Conservation (phyloP, 2,329 filamentous ascomycete genomes). For the Pseudogymnoascus sp. region DNA sequence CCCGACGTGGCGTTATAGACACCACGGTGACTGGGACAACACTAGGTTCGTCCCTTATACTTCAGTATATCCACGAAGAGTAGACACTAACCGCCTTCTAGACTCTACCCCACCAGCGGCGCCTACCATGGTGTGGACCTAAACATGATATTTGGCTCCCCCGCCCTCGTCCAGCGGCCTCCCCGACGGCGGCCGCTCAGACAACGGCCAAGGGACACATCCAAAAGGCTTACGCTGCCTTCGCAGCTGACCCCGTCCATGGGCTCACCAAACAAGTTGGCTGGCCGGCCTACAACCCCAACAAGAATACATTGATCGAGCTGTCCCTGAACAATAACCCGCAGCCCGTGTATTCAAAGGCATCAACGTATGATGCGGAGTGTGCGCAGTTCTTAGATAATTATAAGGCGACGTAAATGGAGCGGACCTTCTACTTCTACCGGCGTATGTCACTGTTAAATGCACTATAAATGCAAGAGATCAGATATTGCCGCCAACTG, state of each 20-base stretch:
- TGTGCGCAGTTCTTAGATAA: not conserved
- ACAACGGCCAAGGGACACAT: conserved; percentile 19
- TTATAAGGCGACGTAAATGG: not conserved
- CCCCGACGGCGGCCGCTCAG: conserved; percentile 12
- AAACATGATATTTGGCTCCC: conserved; percentile 25
- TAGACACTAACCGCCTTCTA: conserved; percentile 11
- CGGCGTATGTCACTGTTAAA: not conserved
- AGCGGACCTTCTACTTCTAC: not conserved
- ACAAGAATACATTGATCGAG: not conserved
- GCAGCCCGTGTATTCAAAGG: not conserved
- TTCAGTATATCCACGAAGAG: not conserved
- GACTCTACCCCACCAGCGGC: conserved; percentile 22
- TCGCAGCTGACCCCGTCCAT: conserved; percentile 28
- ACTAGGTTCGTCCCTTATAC: not conserved
- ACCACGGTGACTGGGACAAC: conserved; percentile 28
- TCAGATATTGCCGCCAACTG: not conserved
- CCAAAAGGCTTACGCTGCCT: conserved; percentile 28
- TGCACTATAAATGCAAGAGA: not conserved
- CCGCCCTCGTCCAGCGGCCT: conserved; percentile 23
- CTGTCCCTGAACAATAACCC: conserved; percentile 7
- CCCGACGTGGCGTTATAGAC: conserved; percentile 29
- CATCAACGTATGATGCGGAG: not conserved
- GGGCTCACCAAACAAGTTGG: conserved; percentile 21
- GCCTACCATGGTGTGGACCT: conserved; percentile 30
- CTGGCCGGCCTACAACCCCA: conserved; percentile 16